These are phyloP conservation scores for Diutina catenulata DNA, from an alignment of 1,139 yeast genomes.

Conservation along the genomic window DNA sequence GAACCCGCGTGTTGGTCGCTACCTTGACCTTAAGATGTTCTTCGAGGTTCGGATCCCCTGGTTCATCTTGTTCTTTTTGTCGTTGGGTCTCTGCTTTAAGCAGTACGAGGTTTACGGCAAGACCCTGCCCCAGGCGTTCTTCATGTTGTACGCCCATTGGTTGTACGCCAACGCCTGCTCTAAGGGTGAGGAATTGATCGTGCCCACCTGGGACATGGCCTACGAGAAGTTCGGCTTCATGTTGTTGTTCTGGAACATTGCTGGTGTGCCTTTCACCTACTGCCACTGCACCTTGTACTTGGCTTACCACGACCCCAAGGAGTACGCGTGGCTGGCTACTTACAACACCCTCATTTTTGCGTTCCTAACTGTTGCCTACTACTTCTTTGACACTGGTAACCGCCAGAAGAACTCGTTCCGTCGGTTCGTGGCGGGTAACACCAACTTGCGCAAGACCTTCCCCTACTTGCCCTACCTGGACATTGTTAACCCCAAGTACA, in stretches of 20 bases:
- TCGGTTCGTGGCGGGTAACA: constrained; percentile 75
- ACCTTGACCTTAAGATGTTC: constrained; percentile 85
- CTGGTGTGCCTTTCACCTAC: constrained; percentile 97
- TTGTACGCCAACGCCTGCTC: constrained; percentile 94
- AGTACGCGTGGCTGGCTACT: constrained; percentile 56
- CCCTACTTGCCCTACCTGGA: constrained; percentile 85
- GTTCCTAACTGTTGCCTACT: constrained; percentile 59
- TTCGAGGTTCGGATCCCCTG: constrained; percentile 96
- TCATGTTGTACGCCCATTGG: constrained; percentile 79
- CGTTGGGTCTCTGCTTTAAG: constrained; percentile 61
- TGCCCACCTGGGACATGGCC: constrained; percentile 99
- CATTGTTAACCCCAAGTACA: constrained; percentile 71
- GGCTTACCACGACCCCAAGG: constrained; percentile 71
- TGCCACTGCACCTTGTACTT: constrained; percentile 84
- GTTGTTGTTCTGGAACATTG: constrained; percentile 97
- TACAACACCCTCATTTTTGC: constrained; percentile 49
- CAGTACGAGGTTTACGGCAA: constrained; percentile 77
- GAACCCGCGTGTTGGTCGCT: constrained; percentile 87
- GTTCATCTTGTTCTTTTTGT: constrained; percentile 76
- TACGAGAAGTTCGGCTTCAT: constrained; percentile 97
- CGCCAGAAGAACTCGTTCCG: constrained; percentile 94
- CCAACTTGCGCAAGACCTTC: constrained; percentile 67
- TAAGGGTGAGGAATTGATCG: constrained; percentile 94
- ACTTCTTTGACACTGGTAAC: constrained; percentile 89
- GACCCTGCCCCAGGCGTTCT: constrained; percentile 64